These are phyloP conservation scores for Planoprotostelium fungivorum DNA, from an alignment of 78 protist genomes.

Conservation along the genomic window DNA sequence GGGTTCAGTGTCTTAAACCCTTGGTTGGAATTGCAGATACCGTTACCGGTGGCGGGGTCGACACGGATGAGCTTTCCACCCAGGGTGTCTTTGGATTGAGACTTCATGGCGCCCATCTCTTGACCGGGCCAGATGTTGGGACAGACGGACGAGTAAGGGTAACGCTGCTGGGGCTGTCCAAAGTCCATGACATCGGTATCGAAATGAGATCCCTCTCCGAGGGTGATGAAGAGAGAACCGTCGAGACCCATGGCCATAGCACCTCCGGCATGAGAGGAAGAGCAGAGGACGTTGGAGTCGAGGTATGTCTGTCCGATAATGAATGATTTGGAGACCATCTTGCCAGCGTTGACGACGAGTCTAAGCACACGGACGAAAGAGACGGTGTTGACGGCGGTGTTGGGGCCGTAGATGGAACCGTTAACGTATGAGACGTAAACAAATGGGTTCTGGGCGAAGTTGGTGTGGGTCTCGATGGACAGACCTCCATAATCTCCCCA, in stretches of 20 bases:
- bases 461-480: background rate
- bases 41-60: background rate
- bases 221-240: background rate
- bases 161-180: background rate
- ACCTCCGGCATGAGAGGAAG: background rate
- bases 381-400: background rate
- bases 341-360: background rate
- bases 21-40: background rate
- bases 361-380: background rate
- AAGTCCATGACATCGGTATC: background rate
- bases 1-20: background rate
- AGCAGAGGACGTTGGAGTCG: background rate
- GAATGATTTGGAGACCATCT: background rate
- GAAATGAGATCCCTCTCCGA: background rate
- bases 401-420: background rate
- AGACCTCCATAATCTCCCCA: background rate
- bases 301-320: background rate
- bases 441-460: background rate
- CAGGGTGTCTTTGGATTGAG: background rate
- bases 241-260: background rate
- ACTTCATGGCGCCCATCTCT: background rate
- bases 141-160: background rate
- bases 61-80: background rate
- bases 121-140: background rate
- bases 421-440: background rate